Base-by-base conservation (phyloP, 2,329 filamentous ascomycete species). In the Emergomyces orientalis region DNA sequence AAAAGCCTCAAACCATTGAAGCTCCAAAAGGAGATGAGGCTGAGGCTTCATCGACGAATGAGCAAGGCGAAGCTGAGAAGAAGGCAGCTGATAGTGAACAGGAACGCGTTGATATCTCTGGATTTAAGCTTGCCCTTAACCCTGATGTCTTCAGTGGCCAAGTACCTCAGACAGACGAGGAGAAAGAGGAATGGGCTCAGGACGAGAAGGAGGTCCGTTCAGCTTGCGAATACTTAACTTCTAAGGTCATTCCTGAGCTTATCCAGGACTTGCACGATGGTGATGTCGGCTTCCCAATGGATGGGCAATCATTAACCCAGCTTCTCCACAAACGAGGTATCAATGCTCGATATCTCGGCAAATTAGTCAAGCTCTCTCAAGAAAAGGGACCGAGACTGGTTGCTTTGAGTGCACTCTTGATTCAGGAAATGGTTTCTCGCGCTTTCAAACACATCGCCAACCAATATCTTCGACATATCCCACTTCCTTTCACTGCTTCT, bases 201-300 rank as follows among this genome's bases (percentile, higher is more conserved):
- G 94, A 99, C 70, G 94, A 99, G 79, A 83, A 88, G 69, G 90
- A 95, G 63, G 93, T 99, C 59, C 88, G 90, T 66, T 86, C 88
- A 63, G 91, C 91, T 37, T 94, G 91, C 78, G 81, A 86, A 61
- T 91, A 89, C 75, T 82, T 99, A 59, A 85, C 86, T 9, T 82
- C 86, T 9, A 87, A 88, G 64, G 85, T 91, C 62, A 88, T 99
- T 67, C 91, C 93, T n/a, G 85, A 88, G 62, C 82, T 99, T 63
- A 77, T 97, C 63, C 86, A 88, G 65, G 93, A 99, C 71, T 84
- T 99, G 63, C 88, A 89, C 72, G 90, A 96, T 67, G 92, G 91
- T 7, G 93, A 99, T 69, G 88, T 96, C 68, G 94, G 93, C 70
- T 97, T 97, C 80, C 94, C 94, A 14, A 97, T 97, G 91, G 95